A percentile compares a stretch with the other conserved stretches of the same genome.
Conservation (phyloP, 2,329 filamentous ascomycete genomes). For the Aspergillus phoenicis region DNA sequence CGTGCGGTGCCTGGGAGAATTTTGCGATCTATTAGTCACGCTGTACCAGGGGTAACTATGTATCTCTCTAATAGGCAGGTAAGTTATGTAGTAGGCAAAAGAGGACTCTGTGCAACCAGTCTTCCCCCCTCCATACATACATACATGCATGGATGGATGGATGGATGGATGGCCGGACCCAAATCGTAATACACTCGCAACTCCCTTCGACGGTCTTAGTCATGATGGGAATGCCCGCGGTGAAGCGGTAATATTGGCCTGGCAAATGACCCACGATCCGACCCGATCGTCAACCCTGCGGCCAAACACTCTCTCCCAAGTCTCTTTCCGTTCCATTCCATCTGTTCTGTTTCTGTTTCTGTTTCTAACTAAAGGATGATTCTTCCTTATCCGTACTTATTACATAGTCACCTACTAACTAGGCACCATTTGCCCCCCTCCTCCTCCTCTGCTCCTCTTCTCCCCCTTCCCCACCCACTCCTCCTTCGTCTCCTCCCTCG, state of each 20-base stretch:
- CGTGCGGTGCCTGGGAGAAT: background rate
- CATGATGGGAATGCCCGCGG: slow-evolving; percentile 3
- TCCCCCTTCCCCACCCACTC: background rate
- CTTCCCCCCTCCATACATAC: too few species aligned
- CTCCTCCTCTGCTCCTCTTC: background rate
- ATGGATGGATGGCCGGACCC: background rate
- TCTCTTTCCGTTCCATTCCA: background rate
- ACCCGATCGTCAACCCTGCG: slow-evolving; percentile 22
- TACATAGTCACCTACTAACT: background rate
- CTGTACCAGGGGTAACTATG: background rate
- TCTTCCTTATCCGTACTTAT: slow-evolving; percentile 5
- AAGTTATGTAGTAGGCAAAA: too few species aligned
- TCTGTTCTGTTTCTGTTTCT: too few species aligned
- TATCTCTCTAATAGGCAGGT: background rate
- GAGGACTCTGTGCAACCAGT: too few species aligned
- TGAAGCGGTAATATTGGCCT: background rate
- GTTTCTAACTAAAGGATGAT: background rate
- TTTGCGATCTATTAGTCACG: background rate
- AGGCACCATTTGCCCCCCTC: background rate
- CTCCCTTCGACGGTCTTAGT: slow-evolving; percentile 1
- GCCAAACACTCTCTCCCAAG: slow-evolving; percentile 3
- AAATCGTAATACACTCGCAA: background rate
- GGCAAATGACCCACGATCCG: slow-evolving; percentile 17
- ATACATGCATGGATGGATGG: background rate
- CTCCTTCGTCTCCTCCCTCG: background rate